Evolutionary conservation across 352 stramenopile species (phyloP), one percentile per base, ranked within the genome.

Genomic region (Globisporangium camurandrum): DNA sequence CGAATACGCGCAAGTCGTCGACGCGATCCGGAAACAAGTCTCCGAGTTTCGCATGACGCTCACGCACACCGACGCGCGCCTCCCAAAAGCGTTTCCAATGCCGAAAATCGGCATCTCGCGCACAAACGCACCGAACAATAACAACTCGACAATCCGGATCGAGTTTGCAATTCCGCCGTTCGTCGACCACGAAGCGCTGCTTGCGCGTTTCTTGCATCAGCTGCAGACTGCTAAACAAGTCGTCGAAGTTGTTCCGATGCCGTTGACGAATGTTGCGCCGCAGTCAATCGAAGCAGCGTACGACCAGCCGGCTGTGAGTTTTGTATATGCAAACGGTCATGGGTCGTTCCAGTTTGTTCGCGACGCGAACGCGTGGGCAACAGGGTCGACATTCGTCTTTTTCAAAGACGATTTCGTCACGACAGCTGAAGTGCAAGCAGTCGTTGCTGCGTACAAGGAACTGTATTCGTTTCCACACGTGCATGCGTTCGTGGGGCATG

Each of bases 381-480:
- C 47, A 4, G 59, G 65, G 27, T 62, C 69, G 49, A 67, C 67
- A 20, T 94, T 94, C 47, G 71, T 94, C 23, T 88, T 92, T 28
- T 94, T 88, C 61, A 94, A 91, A 54, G 83, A 94, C 46, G 75
- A 91, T n/a, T 81, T 63, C 23, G 42, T 94, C 14, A 87, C 76
- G 17, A 56, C 74, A 46, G 52, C 45, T 23, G 83, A 94, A 54
- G 69, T 92, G 24, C 65, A 87, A 38, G 83, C 83, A 11, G 61
- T 94, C 44, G 78, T 91, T n/a, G 66, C 58, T 17, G 83, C 83
- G 14, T 94, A 94, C 71, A 88, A 90, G 46, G 81, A 88, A 28
- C 74, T 92, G 34, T 92, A 87, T 45, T 88, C 81, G 53, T 80
- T 73, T 49, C 69, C 75, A 19, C 85, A 90, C 45, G 69, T 91